A percentile compares a stretch with the other conserved stretches of the same genome.
phyloP scores from a whole-genome alignment of 192 early-diverging fungal species.

The Backusella westeae region DNA sequence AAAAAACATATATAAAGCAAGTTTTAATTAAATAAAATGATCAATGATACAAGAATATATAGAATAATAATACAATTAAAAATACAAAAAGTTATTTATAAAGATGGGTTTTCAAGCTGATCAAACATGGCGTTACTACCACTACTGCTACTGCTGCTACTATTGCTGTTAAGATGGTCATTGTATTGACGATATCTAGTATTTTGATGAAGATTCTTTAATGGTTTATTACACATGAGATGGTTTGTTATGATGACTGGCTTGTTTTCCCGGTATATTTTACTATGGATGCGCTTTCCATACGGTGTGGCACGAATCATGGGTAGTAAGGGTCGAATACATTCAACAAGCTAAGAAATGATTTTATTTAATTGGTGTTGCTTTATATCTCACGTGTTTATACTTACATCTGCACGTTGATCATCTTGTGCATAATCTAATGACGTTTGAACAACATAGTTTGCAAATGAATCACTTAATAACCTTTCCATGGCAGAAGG shows the following conservation, averaged over 20 bases:
- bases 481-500: slow-evolving; percentile 70
- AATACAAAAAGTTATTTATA: not conserved
- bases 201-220: not conserved
- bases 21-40: not conserved
- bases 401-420: slow-evolving; percentile 59
- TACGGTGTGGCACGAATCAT: slow-evolving; percentile 85
- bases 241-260: not conserved
- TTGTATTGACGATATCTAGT: not conserved
- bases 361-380: not conserved
- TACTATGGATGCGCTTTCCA: slow-evolving; percentile 84
- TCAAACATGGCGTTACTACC: not conserved
- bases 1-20: not conserved
- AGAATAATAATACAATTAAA: not conserved
- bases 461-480: slow-evolving; percentile 85
- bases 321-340: slow-evolving; percentile 75
- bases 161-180: not conserved
- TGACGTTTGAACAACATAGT: slow-evolving; percentile 90
- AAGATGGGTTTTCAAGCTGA: not conserved
- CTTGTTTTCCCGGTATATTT: slow-evolving; percentile 44
- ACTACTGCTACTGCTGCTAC: not conserved
- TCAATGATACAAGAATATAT: not conserved
- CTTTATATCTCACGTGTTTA: not conserved
- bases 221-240: not conserved
- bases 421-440: slow-evolving; percentile 74
- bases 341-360: slow-evolving; percentile 62